Evolutionary conservation across 1,284 basidiomycete species (phyloP).

Genomic region (Polyporus tsugae): DNA sequence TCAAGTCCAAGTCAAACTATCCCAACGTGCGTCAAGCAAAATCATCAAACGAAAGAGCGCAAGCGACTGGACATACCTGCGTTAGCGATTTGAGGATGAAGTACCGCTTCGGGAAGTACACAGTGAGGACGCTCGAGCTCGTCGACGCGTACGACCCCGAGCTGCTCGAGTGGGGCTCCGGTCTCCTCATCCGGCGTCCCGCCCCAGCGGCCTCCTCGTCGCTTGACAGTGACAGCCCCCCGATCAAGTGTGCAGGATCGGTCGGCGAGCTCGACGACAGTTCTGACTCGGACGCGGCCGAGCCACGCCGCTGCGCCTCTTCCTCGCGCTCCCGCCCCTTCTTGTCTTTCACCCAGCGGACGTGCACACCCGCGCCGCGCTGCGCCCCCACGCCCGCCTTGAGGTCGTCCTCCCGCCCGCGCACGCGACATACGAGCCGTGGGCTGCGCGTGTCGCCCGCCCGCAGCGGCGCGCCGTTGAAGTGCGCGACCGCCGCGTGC

Average conservation of each 20-base stretch:
- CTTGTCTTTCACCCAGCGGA: constrained; percentile 77
- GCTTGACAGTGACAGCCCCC: constrained; percentile 46
- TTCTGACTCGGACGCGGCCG: constrained; percentile 40
- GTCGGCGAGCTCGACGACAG: constrained; percentile 33
- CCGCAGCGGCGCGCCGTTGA: constrained; percentile 76
- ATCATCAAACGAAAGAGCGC: background rate
- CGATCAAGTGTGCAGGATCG: constrained; percentile 35
- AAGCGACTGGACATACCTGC: constrained; percentile 56
- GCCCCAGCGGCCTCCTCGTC: constrained; percentile 47
- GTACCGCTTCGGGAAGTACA: constrained; percentile 86
- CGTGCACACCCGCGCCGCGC: constrained; percentile 87
- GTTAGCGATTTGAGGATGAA: constrained; percentile 94
- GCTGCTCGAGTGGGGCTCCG: constrained; percentile 61
- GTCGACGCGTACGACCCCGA: constrained; percentile 76
- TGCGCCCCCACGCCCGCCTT: constrained; percentile 93
- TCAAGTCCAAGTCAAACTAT: constrained; percentile 85
- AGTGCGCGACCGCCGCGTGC: constrained; percentile 72
- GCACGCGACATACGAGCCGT: constrained; percentile 85
- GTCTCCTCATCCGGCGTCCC: constrained; percentile 24
- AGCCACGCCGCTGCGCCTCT: constrained; percentile 23
- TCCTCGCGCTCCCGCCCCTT: constrained; percentile 45
- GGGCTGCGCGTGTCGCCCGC: constrained; percentile 77
- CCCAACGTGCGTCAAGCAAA: constrained; percentile 29
- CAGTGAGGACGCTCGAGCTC: constrained; percentile 75
- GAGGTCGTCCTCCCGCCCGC: constrained; percentile 87